Percentiles rank a stretch among this genome's conserved stretches.
Evolutionary conservation across 2,329 filamentous ascomycete species (phyloP).

Genomic region (Trichoderma pleuroti): DNA sequence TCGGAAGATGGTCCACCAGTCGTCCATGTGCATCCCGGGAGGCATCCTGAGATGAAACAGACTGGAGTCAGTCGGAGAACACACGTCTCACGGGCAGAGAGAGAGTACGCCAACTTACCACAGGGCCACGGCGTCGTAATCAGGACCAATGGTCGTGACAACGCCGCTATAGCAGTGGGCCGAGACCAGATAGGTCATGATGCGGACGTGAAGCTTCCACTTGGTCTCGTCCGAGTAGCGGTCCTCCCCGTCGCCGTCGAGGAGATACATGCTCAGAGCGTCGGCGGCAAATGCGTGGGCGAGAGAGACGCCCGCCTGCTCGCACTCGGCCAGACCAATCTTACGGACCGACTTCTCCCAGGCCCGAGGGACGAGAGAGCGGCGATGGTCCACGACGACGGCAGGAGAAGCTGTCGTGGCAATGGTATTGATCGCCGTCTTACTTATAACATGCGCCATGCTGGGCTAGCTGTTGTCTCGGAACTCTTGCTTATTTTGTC

Average conservation of each 20-base stretch:
- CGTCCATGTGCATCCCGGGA: conserved; percentile 67
- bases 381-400: conserved; percentile 20
- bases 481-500: neutral
- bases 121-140: conserved; percentile 74
- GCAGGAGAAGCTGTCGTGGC: neutral
- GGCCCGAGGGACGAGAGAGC: conserved; percentile 50
- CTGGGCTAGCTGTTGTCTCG: neutral
- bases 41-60: neutral
- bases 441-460: conserved; percentile 20
- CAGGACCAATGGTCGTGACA: conserved; percentile 69
- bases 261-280: conserved; percentile 69
- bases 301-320: conserved; percentile 66
- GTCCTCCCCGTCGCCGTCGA: conserved; percentile 66
- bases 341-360: conserved; percentile 59
- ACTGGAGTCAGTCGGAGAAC: neutral
- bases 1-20: conserved; percentile 66
- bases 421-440: conserved; percentile 20
- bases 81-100: neutral
- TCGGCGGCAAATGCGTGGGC: conserved; percentile 76
- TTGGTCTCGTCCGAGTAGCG: conserved; percentile 62
- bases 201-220: conserved; percentile 73
- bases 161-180: conserved; percentile 71
- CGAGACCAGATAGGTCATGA: conserved; percentile 74
- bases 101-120: conserved; percentile 54
- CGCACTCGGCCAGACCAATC: conserved; percentile 64